These are phyloP conservation scores for Xylariaceae sp. DNA, from an alignment of 2,329 filamentous ascomycete genomes.

Conservation along the genomic window DNA sequence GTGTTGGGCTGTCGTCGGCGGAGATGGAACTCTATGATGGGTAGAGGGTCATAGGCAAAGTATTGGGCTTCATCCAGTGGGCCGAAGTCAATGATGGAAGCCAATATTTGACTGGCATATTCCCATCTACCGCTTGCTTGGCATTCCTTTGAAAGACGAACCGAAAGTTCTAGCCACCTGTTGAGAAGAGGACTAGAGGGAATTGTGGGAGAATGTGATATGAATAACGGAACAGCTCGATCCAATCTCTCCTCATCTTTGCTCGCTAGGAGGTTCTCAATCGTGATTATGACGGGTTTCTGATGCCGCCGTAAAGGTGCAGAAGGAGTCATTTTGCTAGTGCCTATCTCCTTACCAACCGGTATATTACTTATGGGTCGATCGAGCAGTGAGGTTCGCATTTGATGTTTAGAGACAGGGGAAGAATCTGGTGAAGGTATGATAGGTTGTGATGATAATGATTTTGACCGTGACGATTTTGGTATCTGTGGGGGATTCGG, in stretches of 20 bases:
- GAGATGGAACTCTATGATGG: constrained; percentile 43
- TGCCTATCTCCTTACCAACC: neutral
- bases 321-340: neutral
- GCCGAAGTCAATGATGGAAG: constrained; percentile 34
- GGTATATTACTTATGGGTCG: neutral
- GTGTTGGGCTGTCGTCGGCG: constrained; percentile 19
- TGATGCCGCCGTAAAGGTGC: neutral
- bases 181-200: constrained; percentile 22
- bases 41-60: constrained; percentile 45
- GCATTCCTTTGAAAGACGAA: constrained; percentile 44
- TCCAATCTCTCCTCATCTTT: constrained; percentile 32
- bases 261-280: constrained; percentile 14
- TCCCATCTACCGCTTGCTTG: constrained; percentile 41
- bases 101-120: constrained; percentile 44
- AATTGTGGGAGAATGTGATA: constrained; percentile 12
- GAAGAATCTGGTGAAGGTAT: neutral
- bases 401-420: neutral
- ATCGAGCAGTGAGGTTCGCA: neutral
- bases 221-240: constrained; percentile 33
- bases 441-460: neutral
- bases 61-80: constrained; percentile 45
- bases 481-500: neutral
- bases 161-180: constrained; percentile 38
- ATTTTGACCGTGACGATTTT: neutral
- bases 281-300: neutral